A percentile compares a stretch with the other conserved stretches of the same genome.
phyloP scores from a whole-genome alignment of 805 yeast genomes.

The Torulaspora quercuum region DNA sequence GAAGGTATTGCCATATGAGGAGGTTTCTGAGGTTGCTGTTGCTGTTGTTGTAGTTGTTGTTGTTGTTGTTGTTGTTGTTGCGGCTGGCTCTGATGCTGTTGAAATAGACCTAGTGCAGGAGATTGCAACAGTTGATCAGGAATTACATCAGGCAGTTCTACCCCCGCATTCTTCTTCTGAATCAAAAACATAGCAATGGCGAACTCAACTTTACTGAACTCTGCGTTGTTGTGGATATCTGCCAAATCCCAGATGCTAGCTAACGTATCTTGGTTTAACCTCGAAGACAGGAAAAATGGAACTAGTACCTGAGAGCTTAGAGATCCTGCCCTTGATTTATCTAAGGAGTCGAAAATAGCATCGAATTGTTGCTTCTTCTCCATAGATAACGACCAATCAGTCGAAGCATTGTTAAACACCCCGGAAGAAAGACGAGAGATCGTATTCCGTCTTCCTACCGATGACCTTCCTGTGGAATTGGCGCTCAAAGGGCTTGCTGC shows the following conservation, averaged over 20 bases:
- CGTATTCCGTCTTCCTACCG: conserved; percentile 38
- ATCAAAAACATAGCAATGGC: conserved; percentile 92
- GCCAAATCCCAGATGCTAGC: conserved; percentile 95
- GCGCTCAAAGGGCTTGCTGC: conserved; percentile 26
- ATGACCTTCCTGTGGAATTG: conserved; percentile 31
- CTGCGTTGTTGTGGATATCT: conserved; percentile 82
- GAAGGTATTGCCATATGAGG: conserved; percentile 37
- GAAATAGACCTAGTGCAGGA: conserved; percentile 33
- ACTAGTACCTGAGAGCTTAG: conserved; percentile 82
- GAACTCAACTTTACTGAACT: conserved; percentile 76
- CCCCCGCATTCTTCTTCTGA: conserved; percentile 77
- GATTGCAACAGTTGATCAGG: conserved; percentile 58
- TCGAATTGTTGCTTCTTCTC: conserved; percentile 76
- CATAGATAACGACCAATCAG: conserved; percentile 66
- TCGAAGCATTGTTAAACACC: conserved; percentile 38
- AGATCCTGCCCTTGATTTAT: conserved; percentile 56
- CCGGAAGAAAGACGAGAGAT: conserved; percentile 31
- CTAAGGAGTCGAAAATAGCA: conserved; percentile 72
- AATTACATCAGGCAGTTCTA: conserved; percentile 69
- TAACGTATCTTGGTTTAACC: conserved; percentile 74
- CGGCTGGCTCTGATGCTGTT: conserved; percentile 20
- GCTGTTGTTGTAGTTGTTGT: too few relatives aligned
- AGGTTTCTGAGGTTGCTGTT: conserved; percentile 17
- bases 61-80: too few relatives aligned
- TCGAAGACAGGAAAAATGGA: conserved; percentile 81